Base-by-base conservation (phyloP, 1,284 basidiomycete species). In the Wallemia hederae region DNA sequence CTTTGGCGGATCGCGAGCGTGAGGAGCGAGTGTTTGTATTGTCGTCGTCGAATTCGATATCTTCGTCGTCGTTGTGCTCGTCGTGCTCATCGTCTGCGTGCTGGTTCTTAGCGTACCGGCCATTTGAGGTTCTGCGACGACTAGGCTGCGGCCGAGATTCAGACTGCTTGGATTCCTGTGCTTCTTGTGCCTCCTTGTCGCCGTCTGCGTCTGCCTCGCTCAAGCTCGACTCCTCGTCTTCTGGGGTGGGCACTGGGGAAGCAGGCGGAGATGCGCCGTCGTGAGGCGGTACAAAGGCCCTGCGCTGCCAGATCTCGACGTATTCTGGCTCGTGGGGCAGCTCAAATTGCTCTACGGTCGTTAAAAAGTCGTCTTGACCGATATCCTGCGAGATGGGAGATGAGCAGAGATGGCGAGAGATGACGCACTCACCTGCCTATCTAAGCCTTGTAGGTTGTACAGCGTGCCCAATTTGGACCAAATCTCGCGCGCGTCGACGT, bases 391-490 rank as follows among this genome's bases (percentile, higher is more conserved):
- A 49, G 39, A n/a, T n/a, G n/a, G 5, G 14, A 22, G 5, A 14
- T 17, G 39, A 49, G n/a, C 14, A n/a, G 14, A n/a, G 19, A n/a
- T n/a, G 5, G n/a, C 11, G 5, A n/a, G 22, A 9, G 39, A 22
- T 17, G 19, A n/a, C 22, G 7, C 31, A 75, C 80, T 72, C 72
- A 82, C 82, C 67, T 83, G 78, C 60, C 73, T 75, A 68, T 90
- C 85, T 62, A 90, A 68, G 3, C 77, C 77, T 59, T 87, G 83
- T 58, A 89, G 72, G 68, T 88, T 78, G 65, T 85, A 90, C 66
- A 80, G 80, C 11, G 69, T 73, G 60, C 73, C 74, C 57, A 90
- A 71, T 68, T 87, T 85, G 59, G 73, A 70, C 85, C 85, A 88
- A 25, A 90, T 75, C 34, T 76, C 77, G 22, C 80, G 76, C 2